Evolutionary conservation across 495 filamentous ascomycete species (phyloP).

Genomic region (Penicillium macrosclerotiorum): DNA sequence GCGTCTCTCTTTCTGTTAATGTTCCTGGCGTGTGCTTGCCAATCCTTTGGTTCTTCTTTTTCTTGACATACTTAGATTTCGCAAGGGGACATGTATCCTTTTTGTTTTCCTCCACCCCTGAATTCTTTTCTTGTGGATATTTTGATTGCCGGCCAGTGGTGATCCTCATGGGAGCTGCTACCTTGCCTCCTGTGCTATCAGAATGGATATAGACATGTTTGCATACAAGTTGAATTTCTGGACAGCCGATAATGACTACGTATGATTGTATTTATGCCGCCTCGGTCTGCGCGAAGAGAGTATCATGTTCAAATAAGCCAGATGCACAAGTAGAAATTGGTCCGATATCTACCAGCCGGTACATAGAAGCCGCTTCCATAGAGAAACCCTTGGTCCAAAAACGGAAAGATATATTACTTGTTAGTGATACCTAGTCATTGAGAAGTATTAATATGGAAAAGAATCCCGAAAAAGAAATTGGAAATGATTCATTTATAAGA

Average conservation of each 20-base stretch:
- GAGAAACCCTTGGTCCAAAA: too few species aligned
- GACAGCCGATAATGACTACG: too few species aligned
- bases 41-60: background rate
- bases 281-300: too few species aligned
- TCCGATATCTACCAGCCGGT: too few species aligned
- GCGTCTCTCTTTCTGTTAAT: constrained; percentile 10
- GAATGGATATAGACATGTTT: constrained; percentile 12
- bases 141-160: constrained; percentile 7
- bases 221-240: background rate
- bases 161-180: background rate
- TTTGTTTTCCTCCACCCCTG: background rate
- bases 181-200: background rate
- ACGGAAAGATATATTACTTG: too few species aligned
- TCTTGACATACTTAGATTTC: constrained; percentile 23
- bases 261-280: background rate
- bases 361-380: too few species aligned
- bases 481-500: constrained; percentile 1
- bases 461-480: background rate
- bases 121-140: constrained; percentile 12
- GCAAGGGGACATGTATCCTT: background rate
- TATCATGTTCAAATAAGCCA: too few species aligned
- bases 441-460: too few species aligned
- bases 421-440: too few species aligned
- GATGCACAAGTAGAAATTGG: too few species aligned
- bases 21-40: background rate